phyloP scores from a whole-genome alignment of 768 basidiomycete genomes.

The Termitomyces sp. region DNA sequence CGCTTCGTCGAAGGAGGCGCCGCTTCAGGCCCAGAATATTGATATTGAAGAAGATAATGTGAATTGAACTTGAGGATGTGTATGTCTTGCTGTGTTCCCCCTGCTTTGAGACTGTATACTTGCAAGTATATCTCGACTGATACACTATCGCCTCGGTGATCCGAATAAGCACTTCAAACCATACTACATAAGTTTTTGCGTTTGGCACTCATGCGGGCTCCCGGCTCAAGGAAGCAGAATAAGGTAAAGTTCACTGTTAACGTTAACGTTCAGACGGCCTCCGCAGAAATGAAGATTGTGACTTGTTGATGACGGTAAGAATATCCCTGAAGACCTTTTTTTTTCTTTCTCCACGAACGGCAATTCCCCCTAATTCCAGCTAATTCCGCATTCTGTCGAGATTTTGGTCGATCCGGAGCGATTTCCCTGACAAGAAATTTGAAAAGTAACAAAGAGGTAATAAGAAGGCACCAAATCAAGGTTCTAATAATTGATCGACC shows the following conservation, averaged over 20 bases:
- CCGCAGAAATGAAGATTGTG: neutral
- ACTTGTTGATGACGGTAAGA: neutral
- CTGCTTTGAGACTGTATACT: neutral
- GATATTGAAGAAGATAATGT: neutral
- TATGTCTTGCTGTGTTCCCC: neutral
- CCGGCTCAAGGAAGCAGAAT: neutral
- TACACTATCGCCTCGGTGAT: neutral
- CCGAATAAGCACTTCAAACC: neutral
- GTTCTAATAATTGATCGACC: neutral
- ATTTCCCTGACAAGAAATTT: neutral
- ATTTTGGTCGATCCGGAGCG: neutral
- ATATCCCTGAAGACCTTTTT: neutral
- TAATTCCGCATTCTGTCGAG: too few species aligned
- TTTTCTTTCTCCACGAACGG: neutral
- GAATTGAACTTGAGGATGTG: neutral
- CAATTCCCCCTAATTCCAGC: too few species aligned
- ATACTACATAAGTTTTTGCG: neutral
- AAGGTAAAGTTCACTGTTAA: too few species aligned
- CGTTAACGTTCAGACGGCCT: too few species aligned
- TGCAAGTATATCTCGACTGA: neutral
- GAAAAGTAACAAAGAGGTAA: neutral
- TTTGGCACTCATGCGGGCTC: neutral
- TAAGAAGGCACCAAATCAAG: neutral
- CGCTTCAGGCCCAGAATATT: slow-evolving; percentile 4
- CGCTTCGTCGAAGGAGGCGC: neutral